A percentile compares a stretch with the other conserved stretches of the same genome.
Conservation (phyloP, 106 monocot genomes). For the Dioscorea zingiberensis region DNA sequence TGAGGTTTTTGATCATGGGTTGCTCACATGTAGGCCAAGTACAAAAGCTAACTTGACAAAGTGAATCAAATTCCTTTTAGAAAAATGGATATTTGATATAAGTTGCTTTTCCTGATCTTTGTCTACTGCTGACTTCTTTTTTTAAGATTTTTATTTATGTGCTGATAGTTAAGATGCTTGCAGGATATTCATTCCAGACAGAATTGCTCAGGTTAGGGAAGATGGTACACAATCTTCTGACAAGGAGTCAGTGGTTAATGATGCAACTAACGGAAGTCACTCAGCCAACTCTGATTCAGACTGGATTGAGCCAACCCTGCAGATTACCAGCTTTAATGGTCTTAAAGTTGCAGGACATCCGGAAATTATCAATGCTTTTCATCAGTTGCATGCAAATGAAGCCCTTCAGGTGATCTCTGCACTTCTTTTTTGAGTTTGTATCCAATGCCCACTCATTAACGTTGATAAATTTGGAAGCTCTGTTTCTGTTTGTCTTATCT, state of each 20-base stretch:
- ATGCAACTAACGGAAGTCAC: background rate
- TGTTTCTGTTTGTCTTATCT: background rate
- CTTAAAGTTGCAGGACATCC: conserved; percentile 16
- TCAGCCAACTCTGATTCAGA: conserved; percentile 30
- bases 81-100: background rate
- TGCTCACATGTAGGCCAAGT: background rate
- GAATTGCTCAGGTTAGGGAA: conserved; percentile 21
- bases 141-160: no score
- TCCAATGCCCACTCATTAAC: no score
- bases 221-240: conserved; percentile 9
- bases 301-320: conserved; percentile 55
- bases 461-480: background rate
- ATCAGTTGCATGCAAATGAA: conserved; percentile 33
- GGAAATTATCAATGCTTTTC: conserved; percentile 56
- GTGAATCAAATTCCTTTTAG: no score
- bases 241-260: conserved; percentile 11
- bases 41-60: no score
- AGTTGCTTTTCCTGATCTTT: background rate
- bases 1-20: background rate
- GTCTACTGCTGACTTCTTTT: background rate
- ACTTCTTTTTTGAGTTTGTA: background rate
- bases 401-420: conserved; percentile 43
- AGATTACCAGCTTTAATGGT: conserved; percentile 25
- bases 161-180: no score
- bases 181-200: conserved; percentile 24